A percentile compares a stretch with the other conserved stretches of the same genome.
Conservation (phyloP, 306 rosid species). For the Hippophae tibetana region DNA sequence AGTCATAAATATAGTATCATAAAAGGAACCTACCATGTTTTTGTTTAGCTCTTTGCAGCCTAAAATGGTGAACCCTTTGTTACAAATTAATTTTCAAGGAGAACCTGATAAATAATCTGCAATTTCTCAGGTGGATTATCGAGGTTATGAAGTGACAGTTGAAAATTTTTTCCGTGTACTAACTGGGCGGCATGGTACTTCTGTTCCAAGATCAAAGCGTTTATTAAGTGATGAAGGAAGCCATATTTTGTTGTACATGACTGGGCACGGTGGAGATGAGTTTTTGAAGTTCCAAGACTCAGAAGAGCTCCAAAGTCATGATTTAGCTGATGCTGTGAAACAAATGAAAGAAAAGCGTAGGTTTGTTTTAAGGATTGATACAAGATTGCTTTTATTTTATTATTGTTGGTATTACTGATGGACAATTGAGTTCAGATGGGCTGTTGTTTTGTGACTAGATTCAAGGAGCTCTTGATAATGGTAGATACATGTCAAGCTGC, state of each 20-base stretch:
- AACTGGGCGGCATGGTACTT: constrained; percentile 79
- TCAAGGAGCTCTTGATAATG: constrained; percentile 97
- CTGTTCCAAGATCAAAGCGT: constrained; percentile 95
- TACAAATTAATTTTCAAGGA: constrained; percentile 22
- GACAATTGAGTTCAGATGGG: constrained; percentile 25
- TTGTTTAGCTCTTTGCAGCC: background rate
- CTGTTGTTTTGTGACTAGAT: constrained; percentile 37
- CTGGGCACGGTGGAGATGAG: constrained; percentile 97
- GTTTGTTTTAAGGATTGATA: constrained; percentile 43
- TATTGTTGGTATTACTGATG: constrained; percentile 1
- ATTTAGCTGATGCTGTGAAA: constrained; percentile 94
- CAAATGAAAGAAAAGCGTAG: constrained; percentile 95
- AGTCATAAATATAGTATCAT: background rate
- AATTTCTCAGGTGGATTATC: constrained; percentile 78
- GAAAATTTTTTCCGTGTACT: constrained; percentile 79
- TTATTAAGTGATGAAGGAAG: constrained; percentile 97
- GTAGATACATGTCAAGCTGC: constrained; percentile 99
- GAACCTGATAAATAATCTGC: constrained; percentile 14
- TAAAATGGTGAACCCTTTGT: constrained; percentile 24
- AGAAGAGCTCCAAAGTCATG: constrained; percentile 98
- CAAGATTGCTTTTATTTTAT: constrained; percentile 10
- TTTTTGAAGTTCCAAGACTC: constrained; percentile 95
- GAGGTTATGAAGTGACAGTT: constrained; percentile 93
- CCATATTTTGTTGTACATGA: constrained; percentile 91
- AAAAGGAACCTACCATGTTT: too few species aligned